Conservation (phyloP, 1,284 basidiomycete genomes). For the Porogramme epimiltina region DNA sequence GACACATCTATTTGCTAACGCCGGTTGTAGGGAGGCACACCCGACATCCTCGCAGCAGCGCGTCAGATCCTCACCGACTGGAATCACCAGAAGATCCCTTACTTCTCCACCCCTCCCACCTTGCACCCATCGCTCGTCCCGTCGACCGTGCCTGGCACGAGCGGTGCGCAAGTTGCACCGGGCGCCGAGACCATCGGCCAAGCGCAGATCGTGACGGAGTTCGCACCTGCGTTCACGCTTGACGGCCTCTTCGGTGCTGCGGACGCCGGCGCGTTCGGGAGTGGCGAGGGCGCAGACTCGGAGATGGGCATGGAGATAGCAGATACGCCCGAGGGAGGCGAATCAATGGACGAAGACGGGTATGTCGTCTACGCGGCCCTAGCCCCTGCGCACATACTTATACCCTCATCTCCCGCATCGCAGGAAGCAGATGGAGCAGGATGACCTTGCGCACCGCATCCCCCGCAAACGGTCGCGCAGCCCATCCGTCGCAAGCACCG, state of each 20-base stretch:
- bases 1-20: no score
- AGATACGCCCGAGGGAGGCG: conserved; percentile 35
- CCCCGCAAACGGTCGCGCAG: conserved; percentile 41
- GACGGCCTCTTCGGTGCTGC: conserved; percentile 76
- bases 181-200: conserved; percentile 77
- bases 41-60: conserved; percentile 84
- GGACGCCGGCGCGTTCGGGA: conserved; percentile 70
- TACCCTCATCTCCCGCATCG: background rate
- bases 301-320: conserved; percentile 29
- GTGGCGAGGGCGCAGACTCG: conserved; percentile 11
- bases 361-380: conserved; percentile 27
- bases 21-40: conserved; percentile 80
- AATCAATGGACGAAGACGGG: conserved; percentile 53
- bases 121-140: conserved; percentile 78
- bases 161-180: conserved; percentile 47
- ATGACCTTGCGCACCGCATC: conserved; percentile 42
- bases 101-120: conserved; percentile 79
- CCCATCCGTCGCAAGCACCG: conserved; percentile 20
- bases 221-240: conserved; percentile 75
- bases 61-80: conserved; percentile 90
- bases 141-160: conserved; percentile 39
- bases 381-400: background rate
- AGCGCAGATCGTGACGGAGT: conserved; percentile 65
- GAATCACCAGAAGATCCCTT: conserved; percentile 96
- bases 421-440: conserved; percentile 43